Base-by-base conservation (phyloP, 1,139 yeast species). In the Yamadazyma diospyri region DNA sequence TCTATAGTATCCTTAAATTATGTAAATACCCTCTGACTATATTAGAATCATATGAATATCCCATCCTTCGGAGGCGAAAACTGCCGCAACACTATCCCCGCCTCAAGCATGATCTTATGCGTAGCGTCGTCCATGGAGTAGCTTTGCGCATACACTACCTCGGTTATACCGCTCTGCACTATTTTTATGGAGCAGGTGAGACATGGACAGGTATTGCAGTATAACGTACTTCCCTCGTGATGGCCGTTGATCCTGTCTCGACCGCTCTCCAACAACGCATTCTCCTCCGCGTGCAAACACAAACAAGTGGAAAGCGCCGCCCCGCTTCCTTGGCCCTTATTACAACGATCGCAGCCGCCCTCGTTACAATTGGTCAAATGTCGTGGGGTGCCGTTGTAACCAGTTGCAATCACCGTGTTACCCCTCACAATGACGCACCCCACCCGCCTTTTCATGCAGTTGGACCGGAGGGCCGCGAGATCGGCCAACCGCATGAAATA, bases 161-260 rank as follows among this genome's bases (percentile, higher is more conserved):
- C 96, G 20, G 67, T 69, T 31, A 92, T 81, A 1, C 98, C 98
- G 45, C 85, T 73, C 58, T 92, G 99, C 7, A 88, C 95, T 34
- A 92, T 89, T 59, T 92, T 92, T 30, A 92, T 87, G 5, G 95
- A 80, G 56, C 99, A 92, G 0, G 98, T 94, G 40, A 92, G 65
- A 54, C 99, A 94, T 0, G 99, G 99, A 51, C 97, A 92, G 0
- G 98, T 92, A 55, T 92, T 92, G 59, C 98, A 94, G 57, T 92
- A 92, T 36, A 92, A 60, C 0, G 77, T 80, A n/a, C 85, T 82
- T 12, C 49, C 49, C 29, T 56, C 62, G 18, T 32, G 36, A 21
- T 28, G 37, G 6, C 48, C 48, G 9, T 38, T 36, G 13, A 88
- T 76, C 38, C 98, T 66, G 44, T 85, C 95, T 42, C 97, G 70